phyloP scores from a whole-genome alignment of 2,329 filamentous ascomycete species.

The Fusarium secorum region DNA sequence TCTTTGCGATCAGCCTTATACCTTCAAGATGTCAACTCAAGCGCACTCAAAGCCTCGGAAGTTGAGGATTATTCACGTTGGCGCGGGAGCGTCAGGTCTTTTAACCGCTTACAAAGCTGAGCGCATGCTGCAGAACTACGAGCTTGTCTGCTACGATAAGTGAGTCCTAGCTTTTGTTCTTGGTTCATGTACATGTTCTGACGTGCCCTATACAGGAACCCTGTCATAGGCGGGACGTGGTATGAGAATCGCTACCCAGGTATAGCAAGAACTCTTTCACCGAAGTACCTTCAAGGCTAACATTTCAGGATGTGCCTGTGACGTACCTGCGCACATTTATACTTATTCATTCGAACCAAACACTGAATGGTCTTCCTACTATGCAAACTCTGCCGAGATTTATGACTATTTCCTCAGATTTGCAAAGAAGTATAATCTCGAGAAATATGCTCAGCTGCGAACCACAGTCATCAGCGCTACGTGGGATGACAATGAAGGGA shows the following conservation, averaged over 20 bases:
- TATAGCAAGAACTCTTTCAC: neutral
- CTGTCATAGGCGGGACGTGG: neutral
- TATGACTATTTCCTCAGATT: neutral
- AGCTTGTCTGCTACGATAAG: neutral
- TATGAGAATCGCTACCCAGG: neutral
- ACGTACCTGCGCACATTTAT: neutral
- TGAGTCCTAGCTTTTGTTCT: rapidly evolving
- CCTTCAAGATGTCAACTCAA: neutral
- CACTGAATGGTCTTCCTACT: neutral
- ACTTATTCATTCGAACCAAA: neutral
- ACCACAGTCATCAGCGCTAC: neutral
- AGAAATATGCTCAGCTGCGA: neutral
- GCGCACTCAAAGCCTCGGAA: neutral
- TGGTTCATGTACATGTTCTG: neutral
- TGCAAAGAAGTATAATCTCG: neutral
- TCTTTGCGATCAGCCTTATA: rapidly evolving
- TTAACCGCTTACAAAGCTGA: neutral
- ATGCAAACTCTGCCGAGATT: neutral
- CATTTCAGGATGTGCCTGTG: neutral
- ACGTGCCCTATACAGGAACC: neutral
- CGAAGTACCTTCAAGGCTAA: neutral
- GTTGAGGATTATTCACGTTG: neutral
- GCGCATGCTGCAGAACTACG: neutral
- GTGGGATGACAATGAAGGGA: neutral
- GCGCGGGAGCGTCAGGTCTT: neutral